Evolutionary conservation across 164 flowering plant species (phyloP).

Genomic region (Annona squamosa): DNA sequence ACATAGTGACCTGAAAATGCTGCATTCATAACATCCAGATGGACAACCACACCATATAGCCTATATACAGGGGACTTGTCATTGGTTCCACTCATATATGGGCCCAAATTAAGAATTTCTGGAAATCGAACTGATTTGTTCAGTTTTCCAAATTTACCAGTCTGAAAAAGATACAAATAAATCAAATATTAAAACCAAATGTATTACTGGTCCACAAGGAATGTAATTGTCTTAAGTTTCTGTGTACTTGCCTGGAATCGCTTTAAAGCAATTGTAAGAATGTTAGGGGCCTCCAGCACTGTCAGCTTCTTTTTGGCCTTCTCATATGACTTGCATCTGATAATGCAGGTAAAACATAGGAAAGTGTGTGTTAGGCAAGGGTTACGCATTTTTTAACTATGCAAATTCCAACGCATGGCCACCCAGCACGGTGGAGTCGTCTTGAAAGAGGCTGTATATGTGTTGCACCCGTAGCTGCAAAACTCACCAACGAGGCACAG

Average conservation of each 20-base stretch:
- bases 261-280: conserved; percentile 87
- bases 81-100: conserved; percentile 67
- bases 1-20: conserved; percentile 96
- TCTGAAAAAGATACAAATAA: conserved; percentile 36
- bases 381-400: neutral
- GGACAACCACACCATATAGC: conserved; percentile 92
- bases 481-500: no score
- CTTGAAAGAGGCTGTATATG: no score
- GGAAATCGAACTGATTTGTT: conserved; percentile 73
- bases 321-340: conserved; percentile 91
- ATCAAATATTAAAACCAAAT: conserved; percentile 6
- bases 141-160: conserved; percentile 92
- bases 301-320: conserved; percentile 87
- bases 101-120: conserved; percentile 64
- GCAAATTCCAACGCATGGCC: no score
- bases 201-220: neutral
- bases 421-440: no score
- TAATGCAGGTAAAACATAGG: conserved; percentile 4
- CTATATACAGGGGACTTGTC: conserved; percentile 68
- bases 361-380: neutral
- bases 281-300: conserved; percentile 82
- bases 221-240: neutral
- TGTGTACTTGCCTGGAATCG: conserved; percentile 65
- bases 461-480: no score
- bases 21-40: conserved; percentile 85